Base-by-base conservation (phyloP, 2,329 filamentous ascomycete species). In the Cercospora zeae-maydis region DNA sequence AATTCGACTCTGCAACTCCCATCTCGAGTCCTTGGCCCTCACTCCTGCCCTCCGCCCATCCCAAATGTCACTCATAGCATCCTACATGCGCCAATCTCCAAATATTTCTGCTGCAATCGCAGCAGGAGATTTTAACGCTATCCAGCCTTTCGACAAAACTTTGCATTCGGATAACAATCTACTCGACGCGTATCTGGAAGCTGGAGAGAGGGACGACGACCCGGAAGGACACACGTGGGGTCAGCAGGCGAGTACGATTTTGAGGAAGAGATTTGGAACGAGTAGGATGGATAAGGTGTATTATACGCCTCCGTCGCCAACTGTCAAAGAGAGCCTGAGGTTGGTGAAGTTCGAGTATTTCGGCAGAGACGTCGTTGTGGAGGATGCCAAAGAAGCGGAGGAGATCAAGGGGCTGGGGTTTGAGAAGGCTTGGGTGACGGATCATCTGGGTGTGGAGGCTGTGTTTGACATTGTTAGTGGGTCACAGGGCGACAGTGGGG, bases 111-210 rank as follows among this genome's bases (percentile, higher is more conserved):
- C 77, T 1, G 79, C 78, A 7, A 27, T 59, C 13, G 67, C 83
- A 2, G 83, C 81, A 0, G 84, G 84, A 0, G 84, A 86, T 68
- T 78, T 86, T 47, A 87, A 87, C 64, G 83, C 84, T 21, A 84
- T 86, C 33, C 77, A 85, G 64, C 77, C 77, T 0, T 84, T 84
- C 59, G 84, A 86, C 69, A 69, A 71, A 8, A 77, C 75, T 0
- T 70, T 85, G 8, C 82, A 82, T 58, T 67, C 69, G 0, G 79
- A 83, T 0, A 83, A 84, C 59, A 66, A 70, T 0, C 78, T 86
- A 1, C 75, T 77, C 34, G 84, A 86, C 66, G 80, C 82, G 0
- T 86, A 81, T 65, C 75, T 86, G 2, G 77, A 79, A 61, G 75
- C 79, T 2, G 83, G 83, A 0, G 83, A 82, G 0, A 58, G 74